Evolutionary conservation across 2,329 filamentous ascomycete genomes (phyloP), one percentile per base, ranked within the genome.

Genomic region (Amesomyces nigricolor): DNA sequence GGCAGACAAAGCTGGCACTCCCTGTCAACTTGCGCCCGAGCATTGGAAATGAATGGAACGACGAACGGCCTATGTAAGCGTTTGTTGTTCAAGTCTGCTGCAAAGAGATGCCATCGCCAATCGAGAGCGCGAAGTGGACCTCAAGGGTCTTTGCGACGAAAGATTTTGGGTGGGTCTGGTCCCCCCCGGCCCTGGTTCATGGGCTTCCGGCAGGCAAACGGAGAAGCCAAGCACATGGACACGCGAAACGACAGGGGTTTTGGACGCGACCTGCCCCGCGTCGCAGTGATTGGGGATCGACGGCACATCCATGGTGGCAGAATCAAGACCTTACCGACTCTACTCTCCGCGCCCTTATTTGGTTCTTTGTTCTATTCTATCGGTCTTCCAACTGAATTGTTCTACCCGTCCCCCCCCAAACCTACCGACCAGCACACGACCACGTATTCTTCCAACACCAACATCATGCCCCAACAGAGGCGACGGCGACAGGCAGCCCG

Each of bases 1-100:
- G 62, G 65, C 72, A 74, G 59, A 73, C 66, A 56, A 70, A 67
- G 63, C 70, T 64, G 58, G 66, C 58, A 61, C 68, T 64, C 57
- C 66, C 58, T 30, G 65, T 54, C 40, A 68, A 58, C 47, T 63
- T 64, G 58, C 66, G 62, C 49, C 69, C 52, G 59, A 73, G 67
- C 72, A 74, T 73, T 53, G 50, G 47, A 42, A 54, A 19, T 39
- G n/a, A 47, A 30, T 58, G 10, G 4, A 17, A 42, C 17, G 38
- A 32, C 57, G 3, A 17, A 42, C 17, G 38, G 39, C 57, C 5
- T 5, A 37, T 35, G 32, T 35, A 42, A 14, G 6, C 49, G n/a
- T 55, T 37, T 26, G 19, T 45, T 16, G 32, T n/a, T 40, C 19
- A 19, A 53, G 29, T 16, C 19, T 26, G 8, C 13, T 26, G 42